phyloP scores from a whole-genome alignment of 225 moss, liverwort and hornwort species.

The Sphagnum tenellum region DNA sequence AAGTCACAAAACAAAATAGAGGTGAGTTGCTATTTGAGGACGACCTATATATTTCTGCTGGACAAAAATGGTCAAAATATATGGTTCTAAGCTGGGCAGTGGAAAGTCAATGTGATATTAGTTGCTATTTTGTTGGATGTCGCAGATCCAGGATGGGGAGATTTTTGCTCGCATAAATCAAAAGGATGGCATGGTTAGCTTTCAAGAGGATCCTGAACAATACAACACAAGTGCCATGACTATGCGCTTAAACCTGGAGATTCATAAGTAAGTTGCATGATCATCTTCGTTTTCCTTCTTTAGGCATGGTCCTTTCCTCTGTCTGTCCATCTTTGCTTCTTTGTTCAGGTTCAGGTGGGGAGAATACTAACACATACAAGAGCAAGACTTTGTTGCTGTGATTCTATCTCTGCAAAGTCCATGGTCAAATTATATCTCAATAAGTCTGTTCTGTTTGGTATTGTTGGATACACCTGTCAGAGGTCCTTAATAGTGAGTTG shows the following conservation, averaged over 20 bases:
- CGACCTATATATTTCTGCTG: too few relatives aligned
- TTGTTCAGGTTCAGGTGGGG: too few relatives aligned
- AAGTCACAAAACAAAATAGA: too few relatives aligned
- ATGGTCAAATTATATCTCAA: too few relatives aligned
- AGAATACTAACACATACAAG: too few relatives aligned
- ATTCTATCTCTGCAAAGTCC: too few relatives aligned
- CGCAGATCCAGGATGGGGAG: constrained; percentile 88
- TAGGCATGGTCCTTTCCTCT: neutral
- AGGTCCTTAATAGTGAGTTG: neutral
- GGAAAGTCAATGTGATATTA: neutral
- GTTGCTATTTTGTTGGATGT: constrained; percentile 1
- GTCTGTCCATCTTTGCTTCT: too few relatives aligned
- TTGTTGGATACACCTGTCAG: neutral
- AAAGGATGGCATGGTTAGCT: constrained; percentile 99
- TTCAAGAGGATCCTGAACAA: constrained; percentile 97
- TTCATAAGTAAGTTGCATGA: constrained; percentile 65
- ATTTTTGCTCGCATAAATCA: constrained; percentile 98
- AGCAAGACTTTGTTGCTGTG: too few relatives aligned
- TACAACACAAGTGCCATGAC: constrained; percentile 97
- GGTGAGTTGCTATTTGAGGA: too few relatives aligned
- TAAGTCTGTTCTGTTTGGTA: neutral
- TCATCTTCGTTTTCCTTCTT: neutral
- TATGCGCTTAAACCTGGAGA: constrained; percentile 75
- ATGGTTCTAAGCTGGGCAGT: too few relatives aligned
- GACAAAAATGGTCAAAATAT: too few relatives aligned